Conservation (phyloP, 306 rosid genomes). For the Cucumis cinereus region DNA sequence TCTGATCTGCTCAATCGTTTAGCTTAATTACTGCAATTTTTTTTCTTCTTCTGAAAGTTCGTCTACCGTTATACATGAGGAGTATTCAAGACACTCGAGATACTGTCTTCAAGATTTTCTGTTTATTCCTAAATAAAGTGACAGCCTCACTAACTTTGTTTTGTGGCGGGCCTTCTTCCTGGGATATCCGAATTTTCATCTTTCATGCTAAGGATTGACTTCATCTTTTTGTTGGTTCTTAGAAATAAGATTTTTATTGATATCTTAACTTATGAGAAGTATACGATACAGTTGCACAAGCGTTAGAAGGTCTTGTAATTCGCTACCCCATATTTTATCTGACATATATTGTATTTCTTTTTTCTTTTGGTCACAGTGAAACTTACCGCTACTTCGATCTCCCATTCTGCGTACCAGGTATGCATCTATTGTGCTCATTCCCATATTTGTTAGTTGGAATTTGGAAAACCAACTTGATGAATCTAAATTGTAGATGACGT, state of each 20-base stretch:
- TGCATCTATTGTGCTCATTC: slow-evolving; percentile 2
- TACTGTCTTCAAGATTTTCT: neutral
- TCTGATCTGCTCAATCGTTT: neutral
- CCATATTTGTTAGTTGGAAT: neutral
- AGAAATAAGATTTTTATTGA: neutral
- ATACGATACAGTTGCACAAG: neutral
- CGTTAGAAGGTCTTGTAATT: neutral
- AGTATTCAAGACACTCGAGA: neutral
- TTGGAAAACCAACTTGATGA: neutral
- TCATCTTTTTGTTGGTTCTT: neutral
- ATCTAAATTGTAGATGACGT: slow-evolving; percentile 28
- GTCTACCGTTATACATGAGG: neutral
- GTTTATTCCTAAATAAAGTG: neutral
- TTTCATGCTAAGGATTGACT: neutral
- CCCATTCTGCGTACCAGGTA: slow-evolving; percentile 71
- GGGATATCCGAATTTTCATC: neutral
- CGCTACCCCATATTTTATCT: neutral
- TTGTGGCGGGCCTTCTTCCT: neutral
- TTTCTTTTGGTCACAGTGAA: slow-evolving; percentile 24
- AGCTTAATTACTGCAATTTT: neutral
- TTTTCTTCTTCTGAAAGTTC: neutral
- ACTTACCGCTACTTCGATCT: slow-evolving; percentile 68
- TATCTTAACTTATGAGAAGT: neutral
- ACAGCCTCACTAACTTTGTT: neutral
- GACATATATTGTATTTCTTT: neutral